Evolutionary conservation across 257 asterid genomes (phyloP).

Genomic region (Solanum pennellii): DNA sequence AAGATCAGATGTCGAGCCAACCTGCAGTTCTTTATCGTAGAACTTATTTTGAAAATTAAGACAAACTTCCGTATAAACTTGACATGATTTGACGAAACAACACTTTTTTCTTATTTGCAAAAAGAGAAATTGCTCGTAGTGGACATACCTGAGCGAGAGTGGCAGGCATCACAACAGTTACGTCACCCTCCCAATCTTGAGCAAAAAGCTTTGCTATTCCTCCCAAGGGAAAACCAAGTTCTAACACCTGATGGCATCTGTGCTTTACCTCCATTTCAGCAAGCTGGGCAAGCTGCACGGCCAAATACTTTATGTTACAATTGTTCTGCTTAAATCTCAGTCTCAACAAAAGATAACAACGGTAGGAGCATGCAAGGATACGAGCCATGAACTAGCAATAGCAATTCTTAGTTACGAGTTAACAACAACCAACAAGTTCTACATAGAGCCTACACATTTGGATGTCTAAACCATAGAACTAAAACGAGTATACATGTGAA

Average conservation of each 20-base stretch:
- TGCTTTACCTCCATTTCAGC: constrained; percentile 80
- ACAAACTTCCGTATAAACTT: neutral
- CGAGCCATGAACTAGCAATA: neutral
- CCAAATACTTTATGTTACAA: neutral
- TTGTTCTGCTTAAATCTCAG: neutral
- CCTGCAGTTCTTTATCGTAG: neutral
- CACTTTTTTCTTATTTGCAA: neutral
- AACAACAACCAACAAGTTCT: neutral
- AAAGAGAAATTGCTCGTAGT: neutral
- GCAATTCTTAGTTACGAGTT: neutral
- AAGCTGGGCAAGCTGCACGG: constrained; percentile 58
- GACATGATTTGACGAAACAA: neutral
- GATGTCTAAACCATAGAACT: neutral
- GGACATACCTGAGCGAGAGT: constrained; percentile 64
- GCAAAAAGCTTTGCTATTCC: constrained; percentile 69
- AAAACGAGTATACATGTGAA: neutral
- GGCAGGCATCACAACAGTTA: constrained; percentile 78
- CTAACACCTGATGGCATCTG: constrained; percentile 66
- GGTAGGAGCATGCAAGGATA: neutral
- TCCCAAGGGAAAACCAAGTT: constrained; percentile 74
- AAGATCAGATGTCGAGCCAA: neutral
- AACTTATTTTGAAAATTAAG: neutral
- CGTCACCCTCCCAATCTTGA: constrained; percentile 89
- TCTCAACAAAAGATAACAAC: neutral
- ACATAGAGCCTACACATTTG: neutral